Percentiles rank a stretch among this genome's conserved stretches.
These are phyloP conservation scores for Silene coronaria DNA, from an alignment of 179 eudicot species.

Conservation along the genomic window DNA sequence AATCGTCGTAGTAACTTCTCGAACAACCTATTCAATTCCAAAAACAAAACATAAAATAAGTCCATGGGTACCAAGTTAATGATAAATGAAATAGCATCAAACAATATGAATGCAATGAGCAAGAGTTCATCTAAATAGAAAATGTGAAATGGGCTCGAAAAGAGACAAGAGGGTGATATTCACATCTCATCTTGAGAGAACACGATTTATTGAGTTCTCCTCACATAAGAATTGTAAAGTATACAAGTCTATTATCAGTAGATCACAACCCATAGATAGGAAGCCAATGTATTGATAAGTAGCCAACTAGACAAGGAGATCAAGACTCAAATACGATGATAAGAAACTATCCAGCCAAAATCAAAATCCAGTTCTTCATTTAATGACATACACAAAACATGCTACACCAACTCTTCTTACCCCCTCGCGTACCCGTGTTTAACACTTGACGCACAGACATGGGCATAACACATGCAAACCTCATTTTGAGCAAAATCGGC, in stretches of 20 bases:
- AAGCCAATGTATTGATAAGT: neutral
- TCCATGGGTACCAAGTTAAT: neutral
- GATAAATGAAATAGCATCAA: neutral
- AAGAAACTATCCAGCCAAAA: neutral
- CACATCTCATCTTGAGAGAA: neutral
- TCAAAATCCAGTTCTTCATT: neutral
- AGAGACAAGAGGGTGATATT: neutral
- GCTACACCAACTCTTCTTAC: neutral
- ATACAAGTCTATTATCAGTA: neutral
- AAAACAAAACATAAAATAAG: neutral
- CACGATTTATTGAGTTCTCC: neutral
- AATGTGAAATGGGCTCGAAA: neutral
- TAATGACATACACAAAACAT: neutral
- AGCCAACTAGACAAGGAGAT: neutral
- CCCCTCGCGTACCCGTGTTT: neutral
- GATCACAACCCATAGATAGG: neutral
- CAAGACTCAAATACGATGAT: neutral
- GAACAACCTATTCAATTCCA: conserved; percentile 15
- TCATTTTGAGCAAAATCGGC: neutral
- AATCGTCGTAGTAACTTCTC: conserved; percentile 8
- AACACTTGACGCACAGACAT: neutral
- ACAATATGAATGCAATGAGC: neutral
- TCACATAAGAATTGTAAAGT: neutral
- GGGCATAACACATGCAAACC: neutral
- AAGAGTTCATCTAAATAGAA: neutral